A percentile compares a stretch with the other conserved stretches of the same genome.
Evolutionary conservation across 192 early-diverging fungal genomes (phyloP).

Genomic region (Bifiguratus adelaidae): DNA sequence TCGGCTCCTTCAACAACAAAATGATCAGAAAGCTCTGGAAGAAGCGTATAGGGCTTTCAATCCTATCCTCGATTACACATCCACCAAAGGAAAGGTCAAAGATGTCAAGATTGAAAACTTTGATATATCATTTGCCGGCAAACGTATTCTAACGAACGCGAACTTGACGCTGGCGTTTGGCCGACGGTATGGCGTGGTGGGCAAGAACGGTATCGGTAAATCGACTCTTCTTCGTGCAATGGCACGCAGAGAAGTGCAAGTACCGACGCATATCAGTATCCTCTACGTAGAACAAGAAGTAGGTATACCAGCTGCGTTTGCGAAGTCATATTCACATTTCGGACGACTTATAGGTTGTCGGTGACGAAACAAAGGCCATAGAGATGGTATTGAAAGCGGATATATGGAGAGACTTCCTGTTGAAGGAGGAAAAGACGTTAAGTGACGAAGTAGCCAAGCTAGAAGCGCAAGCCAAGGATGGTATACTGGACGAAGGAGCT

Average conservation of each 20-base stretch:
- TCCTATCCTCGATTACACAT: conserved; percentile 77
- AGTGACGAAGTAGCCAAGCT: conserved; percentile 36
- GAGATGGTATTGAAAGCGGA: conserved; percentile 89
- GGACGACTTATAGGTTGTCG: conserved; percentile 53
- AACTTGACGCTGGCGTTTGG: conserved; percentile 76
- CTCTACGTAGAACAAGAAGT: conserved; percentile 98
- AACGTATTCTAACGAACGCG: conserved; percentile 85
- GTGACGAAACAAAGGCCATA: conserved; percentile 80
- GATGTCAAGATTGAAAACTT: conserved; percentile 96
- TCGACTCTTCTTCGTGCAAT: conserved; percentile 72
- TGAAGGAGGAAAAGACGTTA: conserved; percentile 73
- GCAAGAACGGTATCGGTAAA: conserved; percentile 85
- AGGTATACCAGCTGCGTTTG: background rate
- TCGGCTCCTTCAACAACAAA: conserved; percentile 46
- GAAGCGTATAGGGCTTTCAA: conserved; percentile 80
- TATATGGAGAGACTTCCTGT: conserved; percentile 79
- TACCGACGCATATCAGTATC: conserved; percentile 87
- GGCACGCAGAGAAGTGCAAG: conserved; percentile 72
- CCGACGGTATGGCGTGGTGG: conserved; percentile 92
- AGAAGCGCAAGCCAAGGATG: conserved; percentile 34
- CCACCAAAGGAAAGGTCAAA: conserved; percentile 77
- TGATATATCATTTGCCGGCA: conserved; percentile 91
- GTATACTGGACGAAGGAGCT: too few species aligned
- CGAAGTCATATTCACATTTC: conserved; percentile 1
- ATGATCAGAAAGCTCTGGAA: conserved; percentile 45